Evolutionary conservation across 2,329 filamentous ascomycete species (phyloP), one percentile per base, ranked within the genome.

Genomic region (Remersonia thermophila): DNA sequence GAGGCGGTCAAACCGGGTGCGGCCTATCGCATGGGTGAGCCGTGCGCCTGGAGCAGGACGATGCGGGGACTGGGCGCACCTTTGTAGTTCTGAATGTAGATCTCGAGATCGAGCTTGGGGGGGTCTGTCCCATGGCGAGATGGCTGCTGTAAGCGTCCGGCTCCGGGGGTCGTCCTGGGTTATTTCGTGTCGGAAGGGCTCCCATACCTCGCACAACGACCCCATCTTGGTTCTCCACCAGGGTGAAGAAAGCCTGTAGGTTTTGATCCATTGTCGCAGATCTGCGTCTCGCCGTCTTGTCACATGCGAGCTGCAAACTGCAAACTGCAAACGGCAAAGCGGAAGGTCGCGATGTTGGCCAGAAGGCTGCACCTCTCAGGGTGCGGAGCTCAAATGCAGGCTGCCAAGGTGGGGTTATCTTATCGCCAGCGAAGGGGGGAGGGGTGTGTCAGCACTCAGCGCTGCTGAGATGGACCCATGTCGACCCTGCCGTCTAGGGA

Each of bases 81-180:
- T 55, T 67, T 70, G 59, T 96, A 98, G 54, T 95, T 93, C 47
- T 80, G 71, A 33, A 94, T 81, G 58, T 95, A 96, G 27, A 81
- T 74, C 42, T 95, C 85, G 29, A 98, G 71, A 51, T 96, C 91
- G 48, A 96, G 80, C 54, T 89, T 94, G 8, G 89, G 87, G 6
- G 73, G 60, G 32, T 85, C 83, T 89, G 35, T 12, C 40, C 29
- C 30, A n/a, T 16, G 15, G 18, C 7, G 9, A 23, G 9, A 9
- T 23, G 5, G 20, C 5, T 14, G 4, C 6, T 28, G 27, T 28
- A 4, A 28, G 27, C 13, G 32, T 16, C 14, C 20, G 9, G 5
- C 5, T 23, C 7, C 7, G 15, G 8, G n/a, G n/a, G n/a, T n/a
- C n/a, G n/a, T n/a, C 15, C 15, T 18, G n/a, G 3, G n/a, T 32